These are phyloP conservation scores for Aethionema arabicum DNA, from an alignment of 345 rosid species.

Conservation along the genomic window DNA sequence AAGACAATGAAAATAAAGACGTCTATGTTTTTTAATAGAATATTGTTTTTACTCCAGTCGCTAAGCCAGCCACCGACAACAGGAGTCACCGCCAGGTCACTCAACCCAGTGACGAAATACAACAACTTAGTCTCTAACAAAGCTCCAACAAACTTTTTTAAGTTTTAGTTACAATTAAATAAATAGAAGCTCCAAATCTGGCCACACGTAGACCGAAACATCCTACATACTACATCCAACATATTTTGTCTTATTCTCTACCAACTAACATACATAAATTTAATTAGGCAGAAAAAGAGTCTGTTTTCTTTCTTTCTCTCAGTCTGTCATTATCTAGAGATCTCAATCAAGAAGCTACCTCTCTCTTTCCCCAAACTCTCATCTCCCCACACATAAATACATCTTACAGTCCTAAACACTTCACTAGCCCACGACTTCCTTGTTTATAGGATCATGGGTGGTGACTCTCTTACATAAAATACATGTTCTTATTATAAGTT, in stretches of 20 bases:
- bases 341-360: slow-evolving; percentile 61
- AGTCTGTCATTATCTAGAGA: slow-evolving; percentile 48
- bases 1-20: background rate
- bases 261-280: slow-evolving; percentile 37
- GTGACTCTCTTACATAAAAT: no score
- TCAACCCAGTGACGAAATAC: slow-evolving; percentile 23
- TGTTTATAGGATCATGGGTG: no score
- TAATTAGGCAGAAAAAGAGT: slow-evolving; percentile 23
- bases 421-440: slow-evolving; percentile 19
- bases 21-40: background rate
- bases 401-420: slow-evolving; percentile 31
- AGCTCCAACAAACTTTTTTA: slow-evolving; percentile 35
- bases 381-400: slow-evolving; percentile 26
- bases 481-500: slow-evolving; percentile 6
- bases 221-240: slow-evolving; percentile 60
- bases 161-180: slow-evolving; percentile 22
- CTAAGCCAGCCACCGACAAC: slow-evolving; percentile 13
- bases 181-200: slow-evolving; percentile 32
- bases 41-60: background rate
- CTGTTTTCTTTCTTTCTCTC: slow-evolving; percentile 29
- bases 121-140: slow-evolving; percentile 26
- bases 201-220: slow-evolving; percentile 44
- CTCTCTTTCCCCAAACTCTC: slow-evolving; percentile 45
- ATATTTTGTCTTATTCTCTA: slow-evolving; percentile 38
- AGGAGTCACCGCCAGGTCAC: slow-evolving; percentile 29